phyloP scores from a whole-genome alignment of 2,329 filamentous ascomycete species.

The Moelleriella libera region DNA sequence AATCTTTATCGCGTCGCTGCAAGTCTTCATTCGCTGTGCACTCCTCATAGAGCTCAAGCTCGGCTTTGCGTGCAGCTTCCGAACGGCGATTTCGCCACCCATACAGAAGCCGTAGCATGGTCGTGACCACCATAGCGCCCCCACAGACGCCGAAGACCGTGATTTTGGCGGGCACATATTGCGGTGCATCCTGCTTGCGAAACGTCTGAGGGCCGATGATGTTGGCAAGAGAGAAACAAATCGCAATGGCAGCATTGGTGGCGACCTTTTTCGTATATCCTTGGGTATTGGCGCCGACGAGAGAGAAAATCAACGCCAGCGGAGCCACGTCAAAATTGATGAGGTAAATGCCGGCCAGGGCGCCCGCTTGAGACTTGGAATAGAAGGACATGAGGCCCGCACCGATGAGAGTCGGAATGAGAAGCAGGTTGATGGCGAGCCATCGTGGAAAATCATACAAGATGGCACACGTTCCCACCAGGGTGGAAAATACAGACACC shows the following conservation, averaged over 20 bases:
- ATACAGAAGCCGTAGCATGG: conserved; percentile 16
- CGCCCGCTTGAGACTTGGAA: conserved; percentile 14
- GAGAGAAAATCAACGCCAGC: conserved; percentile 36
- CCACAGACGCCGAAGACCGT: conserved; percentile 29
- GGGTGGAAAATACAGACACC: conserved; percentile 9
- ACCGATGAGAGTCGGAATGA: conserved; percentile 11
- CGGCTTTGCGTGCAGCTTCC: conserved; percentile 11
- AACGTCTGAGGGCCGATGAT: conserved; percentile 17
- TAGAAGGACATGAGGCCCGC: conserved; percentile 14
- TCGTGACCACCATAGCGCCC: conserved; percentile 17
- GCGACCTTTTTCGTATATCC: conserved; percentile 32
- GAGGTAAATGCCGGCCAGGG: conserved; percentile 13
- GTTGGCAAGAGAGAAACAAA: conserved; percentile 29
- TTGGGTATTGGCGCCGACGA: conserved; percentile 31
- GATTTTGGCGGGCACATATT: conserved; percentile 35
- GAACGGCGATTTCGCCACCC: conserved; percentile 23
- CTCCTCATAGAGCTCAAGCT: conserved; percentile 9
- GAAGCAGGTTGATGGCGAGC: conserved; percentile 11
- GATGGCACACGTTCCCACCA: conserved; percentile 10
- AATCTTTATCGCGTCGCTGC: neutral
- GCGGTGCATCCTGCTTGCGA: conserved; percentile 26
- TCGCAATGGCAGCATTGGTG: conserved; percentile 26
- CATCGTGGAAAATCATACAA: conserved; percentile 13
- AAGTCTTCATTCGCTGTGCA: neutral
- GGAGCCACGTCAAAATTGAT: conserved; percentile 33